Evolutionary conservation across 495 filamentous ascomycete genomes (phyloP).

Genomic region (Penicillium diatomitis): DNA sequence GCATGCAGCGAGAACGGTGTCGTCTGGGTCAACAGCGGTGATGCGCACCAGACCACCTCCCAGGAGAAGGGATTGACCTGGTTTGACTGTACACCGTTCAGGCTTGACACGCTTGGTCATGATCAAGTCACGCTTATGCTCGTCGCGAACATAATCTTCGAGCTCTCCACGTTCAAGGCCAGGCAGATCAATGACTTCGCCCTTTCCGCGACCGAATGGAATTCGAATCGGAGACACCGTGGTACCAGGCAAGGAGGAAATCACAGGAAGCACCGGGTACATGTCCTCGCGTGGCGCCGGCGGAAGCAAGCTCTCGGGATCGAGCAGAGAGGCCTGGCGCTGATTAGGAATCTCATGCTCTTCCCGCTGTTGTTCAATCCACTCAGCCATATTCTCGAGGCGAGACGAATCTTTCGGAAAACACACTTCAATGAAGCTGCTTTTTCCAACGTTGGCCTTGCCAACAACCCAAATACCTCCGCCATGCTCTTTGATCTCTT

Average conservation of each 20-base stretch:
- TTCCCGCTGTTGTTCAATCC: constrained; percentile 20
- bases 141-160: constrained; percentile 53
- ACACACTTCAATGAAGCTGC: constrained; percentile 72
- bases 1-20: constrained; percentile 60
- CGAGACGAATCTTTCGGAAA: constrained; percentile 71
- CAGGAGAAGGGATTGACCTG: constrained; percentile 74
- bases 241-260: constrained; percentile 82
- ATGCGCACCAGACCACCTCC: constrained; percentile 81
- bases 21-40: constrained; percentile 56
- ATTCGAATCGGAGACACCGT: constrained; percentile 90
- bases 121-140: constrained; percentile 55
- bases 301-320: constrained; percentile 50
- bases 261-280: constrained; percentile 71
- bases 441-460: constrained; percentile 97
- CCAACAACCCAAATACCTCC: constrained; percentile 96
- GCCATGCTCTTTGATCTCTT: constrained; percentile 68
- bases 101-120: constrained; percentile 66
- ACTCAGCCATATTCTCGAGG: constrained; percentile 28
- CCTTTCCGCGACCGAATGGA: constrained; percentile 71
- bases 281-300: constrained; percentile 60
- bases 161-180: constrained; percentile 70
- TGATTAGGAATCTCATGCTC: constrained; percentile 12
- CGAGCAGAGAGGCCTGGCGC: constrained; percentile 8
- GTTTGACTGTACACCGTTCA: constrained; percentile 59
- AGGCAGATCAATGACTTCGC: constrained; percentile 91